Conservation (phyloP, 257 asterid genomes). For the Solanum clarkiae region DNA sequence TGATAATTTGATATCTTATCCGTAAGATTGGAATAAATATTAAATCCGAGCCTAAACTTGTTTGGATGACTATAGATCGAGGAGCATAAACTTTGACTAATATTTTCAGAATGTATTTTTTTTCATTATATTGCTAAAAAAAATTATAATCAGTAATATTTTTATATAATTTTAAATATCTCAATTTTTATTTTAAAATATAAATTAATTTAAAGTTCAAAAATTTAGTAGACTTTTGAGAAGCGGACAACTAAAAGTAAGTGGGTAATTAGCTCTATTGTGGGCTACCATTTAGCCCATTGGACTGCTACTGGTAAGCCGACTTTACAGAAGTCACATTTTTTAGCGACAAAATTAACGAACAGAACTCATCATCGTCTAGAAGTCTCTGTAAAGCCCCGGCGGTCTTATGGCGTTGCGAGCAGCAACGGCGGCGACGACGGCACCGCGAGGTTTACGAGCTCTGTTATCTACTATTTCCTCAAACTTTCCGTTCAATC, state of each 20-base stretch:
- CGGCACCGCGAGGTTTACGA: slow-evolving; percentile 26
- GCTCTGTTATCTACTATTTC: slow-evolving; percentile 30
- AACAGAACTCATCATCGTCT: not conserved
- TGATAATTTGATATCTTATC: too few relatives aligned
- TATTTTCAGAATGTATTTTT: too few relatives aligned
- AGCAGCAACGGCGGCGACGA: slow-evolving; percentile 21
- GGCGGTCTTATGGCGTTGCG: slow-evolving; percentile 36
- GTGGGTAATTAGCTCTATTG: too few relatives aligned
- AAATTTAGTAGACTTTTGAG: too few relatives aligned
- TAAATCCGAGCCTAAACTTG: not conserved
- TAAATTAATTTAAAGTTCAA: too few relatives aligned
- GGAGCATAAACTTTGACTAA: too few relatives aligned
- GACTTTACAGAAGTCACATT: not conserved
- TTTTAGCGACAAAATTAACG: not conserved
- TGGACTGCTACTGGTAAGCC: not conserved
- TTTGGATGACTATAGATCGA: not conserved
- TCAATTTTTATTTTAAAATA: too few relatives aligned
- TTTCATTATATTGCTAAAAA: too few relatives aligned
- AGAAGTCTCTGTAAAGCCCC: slow-evolving; percentile 4
- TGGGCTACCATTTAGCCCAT: not conserved
- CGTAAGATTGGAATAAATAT: not conserved
- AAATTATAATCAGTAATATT: too few relatives aligned
- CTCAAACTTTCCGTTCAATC: slow-evolving; percentile 35
- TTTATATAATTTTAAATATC: too few relatives aligned
- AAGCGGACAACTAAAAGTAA: too few relatives aligned